Percentiles rank a stretch among this genome's conserved stretches.
Evolutionary conservation across 148 eudicot genomes (phyloP).

Genomic region (Vaccinium vitisidaea): DNA sequence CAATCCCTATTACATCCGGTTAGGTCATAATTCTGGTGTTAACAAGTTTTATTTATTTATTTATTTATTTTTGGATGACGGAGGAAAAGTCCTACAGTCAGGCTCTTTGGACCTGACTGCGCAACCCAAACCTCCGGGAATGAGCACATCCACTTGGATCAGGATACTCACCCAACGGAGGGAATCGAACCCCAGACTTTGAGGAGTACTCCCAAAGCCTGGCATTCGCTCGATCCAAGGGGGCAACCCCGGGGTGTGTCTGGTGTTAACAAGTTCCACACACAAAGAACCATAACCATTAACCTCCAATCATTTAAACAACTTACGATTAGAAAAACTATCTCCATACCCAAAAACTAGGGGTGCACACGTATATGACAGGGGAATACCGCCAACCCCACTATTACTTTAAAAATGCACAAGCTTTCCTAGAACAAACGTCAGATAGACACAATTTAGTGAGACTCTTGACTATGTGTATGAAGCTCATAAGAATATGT

Average conservation of each 20-base stretch:
- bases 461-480: too few species aligned
- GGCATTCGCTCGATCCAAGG: too few species aligned
- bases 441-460: neutral
- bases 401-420: neutral
- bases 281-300: neutral
- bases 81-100: too few species aligned
- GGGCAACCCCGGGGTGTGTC: neutral
- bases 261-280: neutral
- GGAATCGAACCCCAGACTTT: too few species aligned
- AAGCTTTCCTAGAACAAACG: neutral
- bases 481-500: neutral
- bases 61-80: too few species aligned
- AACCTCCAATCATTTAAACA: neutral
- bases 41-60: too few species aligned
- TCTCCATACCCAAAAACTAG: neutral
- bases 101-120: too few species aligned
- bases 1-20: neutral
- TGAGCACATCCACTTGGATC: too few species aligned
- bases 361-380: neutral
- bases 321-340: neutral
- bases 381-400: neutral
- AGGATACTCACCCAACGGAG: too few species aligned
- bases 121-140: too few species aligned
- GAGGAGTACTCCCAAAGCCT: too few species aligned
- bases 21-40: neutral